Percentiles rank a stretch among this genome's conserved stretches.
These are phyloP conservation scores for Tetraselmis chui DNA, from an alignment of 139 green algal species.

Conservation along the genomic window DNA sequence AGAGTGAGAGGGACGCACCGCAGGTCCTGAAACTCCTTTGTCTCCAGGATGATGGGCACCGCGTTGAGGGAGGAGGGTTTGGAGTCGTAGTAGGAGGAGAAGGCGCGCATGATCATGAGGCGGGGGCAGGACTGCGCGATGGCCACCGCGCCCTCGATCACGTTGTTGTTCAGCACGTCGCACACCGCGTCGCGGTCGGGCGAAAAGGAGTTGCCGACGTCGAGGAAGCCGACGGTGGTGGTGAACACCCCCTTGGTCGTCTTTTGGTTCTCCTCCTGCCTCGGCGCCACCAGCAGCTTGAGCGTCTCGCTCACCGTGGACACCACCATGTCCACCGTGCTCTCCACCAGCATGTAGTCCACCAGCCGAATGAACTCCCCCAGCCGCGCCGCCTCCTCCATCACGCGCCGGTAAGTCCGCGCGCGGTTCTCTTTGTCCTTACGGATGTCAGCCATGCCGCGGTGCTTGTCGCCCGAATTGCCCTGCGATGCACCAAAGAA, in stretches of 20 bases:
- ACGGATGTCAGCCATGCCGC: conserved; percentile 45
- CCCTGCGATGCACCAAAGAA: not conserved
- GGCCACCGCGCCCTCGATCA: conserved; percentile 46
- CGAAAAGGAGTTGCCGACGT: conserved; percentile 45
- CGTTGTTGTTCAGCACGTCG: conserved; percentile 55
- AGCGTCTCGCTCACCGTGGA: conserved; percentile 30
- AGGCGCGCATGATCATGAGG: conserved; percentile 65
- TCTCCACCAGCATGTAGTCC: conserved; percentile 66
- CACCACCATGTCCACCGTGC: not conserved
- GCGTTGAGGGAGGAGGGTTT: conserved; percentile 59
- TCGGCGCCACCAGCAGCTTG: conserved; percentile 30
- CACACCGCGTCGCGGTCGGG: conserved; percentile 45
- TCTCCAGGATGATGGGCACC: conserved; percentile 46
- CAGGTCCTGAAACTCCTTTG: conserved; percentile 1
- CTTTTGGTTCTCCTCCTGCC: conserved; percentile 31
- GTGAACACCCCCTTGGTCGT: conserved; percentile 61
- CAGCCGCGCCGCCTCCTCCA: conserved; percentile 64
- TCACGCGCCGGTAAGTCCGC: conserved; percentile 54
- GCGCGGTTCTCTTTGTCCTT: conserved; percentile 68
- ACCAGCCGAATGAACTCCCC: conserved; percentile 64
- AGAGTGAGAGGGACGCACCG: no score
- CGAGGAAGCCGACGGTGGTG: conserved; percentile 50
- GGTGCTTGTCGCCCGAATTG: conserved; percentile 12
- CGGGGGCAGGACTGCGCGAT: conserved; percentile 35
- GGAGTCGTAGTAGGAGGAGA: conserved; percentile 54